These are phyloP conservation scores for Penicillium sp. DNA, from an alignment of 2,329 filamentous ascomycete genomes.

Conservation along the genomic window DNA sequence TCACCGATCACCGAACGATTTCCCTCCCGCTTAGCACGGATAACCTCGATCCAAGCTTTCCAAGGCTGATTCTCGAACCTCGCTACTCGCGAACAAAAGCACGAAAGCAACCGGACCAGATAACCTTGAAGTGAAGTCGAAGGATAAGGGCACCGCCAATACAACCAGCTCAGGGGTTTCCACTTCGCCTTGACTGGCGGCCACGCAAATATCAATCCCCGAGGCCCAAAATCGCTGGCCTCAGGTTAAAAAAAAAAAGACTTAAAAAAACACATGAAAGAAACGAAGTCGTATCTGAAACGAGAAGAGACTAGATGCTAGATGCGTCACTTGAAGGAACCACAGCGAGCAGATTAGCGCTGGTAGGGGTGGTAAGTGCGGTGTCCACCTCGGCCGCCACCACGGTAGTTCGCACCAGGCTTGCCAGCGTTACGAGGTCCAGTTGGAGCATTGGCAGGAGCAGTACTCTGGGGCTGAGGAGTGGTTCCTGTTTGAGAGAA, in stretches of 20 bases:
- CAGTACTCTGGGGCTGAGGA: constrained; percentile 49
- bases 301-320: not conserved
- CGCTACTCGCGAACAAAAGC: not conserved
- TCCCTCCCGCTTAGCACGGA: not conserved
- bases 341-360: constrained; percentile 26
- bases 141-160: not conserved
- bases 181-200: not conserved
- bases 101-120: not conserved
- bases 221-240: constrained; percentile 5
- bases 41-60: not conserved
- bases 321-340: not conserved
- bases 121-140: not conserved
- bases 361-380: constrained; percentile 80
- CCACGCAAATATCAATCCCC: not conserved
- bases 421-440: constrained; percentile 93
- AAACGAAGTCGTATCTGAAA: constrained; percentile 8
- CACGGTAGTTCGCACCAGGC: constrained; percentile 88
- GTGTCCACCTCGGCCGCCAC: constrained; percentile 73
- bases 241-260: constrained; percentile 7
- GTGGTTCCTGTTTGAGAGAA: constrained; percentile 31
- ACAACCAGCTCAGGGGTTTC: not conserved
- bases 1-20: not conserved
- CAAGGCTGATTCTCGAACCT: not conserved
- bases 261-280: constrained; percentile 10
- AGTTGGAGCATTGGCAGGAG: constrained; percentile 82